Percentiles rank a stretch among this genome's conserved stretches.
Evolutionary conservation across 371 early-diverging fungal species (phyloP).

Genomic region (Mortierella sp.): DNA sequence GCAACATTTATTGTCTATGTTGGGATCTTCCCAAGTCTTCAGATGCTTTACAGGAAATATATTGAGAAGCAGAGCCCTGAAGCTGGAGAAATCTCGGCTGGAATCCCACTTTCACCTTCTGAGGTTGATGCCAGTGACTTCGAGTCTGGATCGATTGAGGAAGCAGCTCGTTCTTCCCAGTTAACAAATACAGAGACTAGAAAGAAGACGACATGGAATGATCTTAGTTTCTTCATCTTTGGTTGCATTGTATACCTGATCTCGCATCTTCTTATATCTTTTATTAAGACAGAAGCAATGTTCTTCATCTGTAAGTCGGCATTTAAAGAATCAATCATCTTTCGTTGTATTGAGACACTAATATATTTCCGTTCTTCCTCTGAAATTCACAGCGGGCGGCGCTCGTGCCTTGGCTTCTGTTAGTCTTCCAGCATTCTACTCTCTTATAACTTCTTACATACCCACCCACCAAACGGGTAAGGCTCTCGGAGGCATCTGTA

Average conservation of each 20-base stretch:
- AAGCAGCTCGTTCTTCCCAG: not conserved
- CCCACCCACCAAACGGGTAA: slow-evolving; percentile 37
- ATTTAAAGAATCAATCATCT: not conserved
- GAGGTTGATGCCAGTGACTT: not conserved
- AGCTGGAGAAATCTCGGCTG: not conserved
- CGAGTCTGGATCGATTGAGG: not conserved
- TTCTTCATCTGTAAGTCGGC: slow-evolving; percentile 30
- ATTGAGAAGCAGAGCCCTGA: slow-evolving; percentile 5
- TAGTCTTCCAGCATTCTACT: slow-evolving; percentile 16
- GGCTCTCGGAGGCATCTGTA: slow-evolving; percentile 38
- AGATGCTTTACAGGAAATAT: slow-evolving; percentile 24
- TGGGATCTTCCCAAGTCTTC: slow-evolving; percentile 25
- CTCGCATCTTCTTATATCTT: slow-evolving; percentile 10
- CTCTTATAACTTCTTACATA: slow-evolving; percentile 30
- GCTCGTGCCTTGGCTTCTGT: slow-evolving; percentile 27
- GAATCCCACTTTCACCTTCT: not conserved
- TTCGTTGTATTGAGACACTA: not conserved
- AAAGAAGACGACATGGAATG: slow-evolving; percentile 7
- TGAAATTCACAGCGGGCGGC: slow-evolving; percentile 12
- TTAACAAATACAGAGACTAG: not conserved
- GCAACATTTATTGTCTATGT: slow-evolving; percentile 33
- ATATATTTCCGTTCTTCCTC: not conserved
- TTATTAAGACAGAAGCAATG: slow-evolving; percentile 9
- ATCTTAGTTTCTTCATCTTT: slow-evolving; percentile 34
- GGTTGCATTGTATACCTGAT: slow-evolving; percentile 12